A percentile compares a stretch with the other conserved stretches of the same genome.
Evolutionary conservation across 129 eudicot genomes (phyloP).

Genomic region (Kitagawia praeruptora): DNA sequence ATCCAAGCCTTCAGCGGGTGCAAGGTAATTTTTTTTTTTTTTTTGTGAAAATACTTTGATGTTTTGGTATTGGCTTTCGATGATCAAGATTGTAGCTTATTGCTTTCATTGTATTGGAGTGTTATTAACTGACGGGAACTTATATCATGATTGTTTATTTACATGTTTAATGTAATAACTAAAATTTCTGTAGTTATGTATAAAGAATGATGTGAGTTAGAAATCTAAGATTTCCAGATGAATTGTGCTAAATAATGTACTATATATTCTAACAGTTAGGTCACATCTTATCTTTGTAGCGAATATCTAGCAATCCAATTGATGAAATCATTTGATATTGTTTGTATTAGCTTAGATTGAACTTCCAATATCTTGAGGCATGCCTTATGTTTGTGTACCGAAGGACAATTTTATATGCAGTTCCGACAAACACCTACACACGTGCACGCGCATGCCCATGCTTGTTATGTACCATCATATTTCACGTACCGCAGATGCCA

Average conservation of each 20-base stretch:
- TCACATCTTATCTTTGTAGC: not conserved
- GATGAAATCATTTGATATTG: not conserved
- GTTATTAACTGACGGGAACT: not conserved
- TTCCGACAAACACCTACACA: not conserved
- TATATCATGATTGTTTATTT: not conserved
- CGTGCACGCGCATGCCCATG: not conserved
- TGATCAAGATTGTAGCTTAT: not conserved
- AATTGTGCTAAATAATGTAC: not conserved
- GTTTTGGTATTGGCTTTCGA: not conserved
- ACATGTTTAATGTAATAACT: not conserved
- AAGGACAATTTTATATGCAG: not conserved
- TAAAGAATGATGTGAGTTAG: not conserved
- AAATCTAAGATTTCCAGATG: not conserved
- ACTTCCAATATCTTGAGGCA: not conserved
- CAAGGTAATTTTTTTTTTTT: constrained; percentile 70
- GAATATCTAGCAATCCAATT: not conserved
- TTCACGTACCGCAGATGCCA: not conserved
- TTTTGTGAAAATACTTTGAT: not conserved
- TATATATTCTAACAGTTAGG: not conserved
- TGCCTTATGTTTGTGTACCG: not conserved
- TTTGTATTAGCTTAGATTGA: not conserved
- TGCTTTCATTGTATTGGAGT: not conserved
- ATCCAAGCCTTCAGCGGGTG: constrained; percentile 40
- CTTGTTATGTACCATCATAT: too few relatives aligned
- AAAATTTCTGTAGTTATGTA: not conserved